Percentiles rank a stretch among this genome's conserved stretches.
These are phyloP conservation scores for Leccinum huronense DNA, from an alignment of 1,284 basidiomycete genomes.

Conservation along the genomic window DNA sequence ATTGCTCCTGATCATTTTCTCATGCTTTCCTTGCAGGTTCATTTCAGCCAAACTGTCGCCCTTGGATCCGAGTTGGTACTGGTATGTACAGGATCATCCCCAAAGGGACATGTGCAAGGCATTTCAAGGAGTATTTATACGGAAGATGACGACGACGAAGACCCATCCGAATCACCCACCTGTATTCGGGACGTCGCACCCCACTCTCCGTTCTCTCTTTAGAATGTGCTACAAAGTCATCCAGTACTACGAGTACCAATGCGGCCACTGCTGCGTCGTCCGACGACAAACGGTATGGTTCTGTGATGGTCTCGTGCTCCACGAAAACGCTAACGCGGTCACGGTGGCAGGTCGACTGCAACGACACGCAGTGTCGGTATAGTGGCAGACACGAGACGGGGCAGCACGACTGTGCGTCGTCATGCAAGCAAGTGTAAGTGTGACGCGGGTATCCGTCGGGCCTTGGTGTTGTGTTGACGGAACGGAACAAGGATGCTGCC, in stretches of 20 bases:
- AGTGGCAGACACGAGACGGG: slow-evolving; percentile 38
- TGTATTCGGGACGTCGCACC: slow-evolving; percentile 1
- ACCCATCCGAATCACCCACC: slow-evolving; percentile 6
- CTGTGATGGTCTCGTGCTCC: not conserved
- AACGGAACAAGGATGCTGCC: slow-evolving; percentile 28
- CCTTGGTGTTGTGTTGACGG: slow-evolving; percentile 16
- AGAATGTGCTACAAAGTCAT: slow-evolving; percentile 46
- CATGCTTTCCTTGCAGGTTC: slow-evolving; percentile 15
- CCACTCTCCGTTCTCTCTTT: slow-evolving; percentile 6
- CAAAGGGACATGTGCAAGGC: slow-evolving; percentile 10
- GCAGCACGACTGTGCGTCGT: slow-evolving; percentile 39
- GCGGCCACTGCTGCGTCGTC: slow-evolving; percentile 36
- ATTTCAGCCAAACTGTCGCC: slow-evolving; percentile 4
- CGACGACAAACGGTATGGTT: slow-evolving; percentile 40
- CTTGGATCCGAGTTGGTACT: slow-evolving; percentile 7
- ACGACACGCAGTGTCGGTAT: slow-evolving; percentile 36
- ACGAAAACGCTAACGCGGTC: not conserved
- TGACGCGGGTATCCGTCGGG: not conserved
- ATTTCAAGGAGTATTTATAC: slow-evolving; percentile 29
- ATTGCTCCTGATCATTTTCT: slow-evolving; percentile 20
- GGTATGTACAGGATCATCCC: slow-evolving; percentile 4
- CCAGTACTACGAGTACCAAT: slow-evolving; percentile 37
- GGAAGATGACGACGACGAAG: slow-evolving; percentile 1
- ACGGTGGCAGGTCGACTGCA: slow-evolving; percentile 46
- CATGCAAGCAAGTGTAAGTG: slow-evolving; percentile 41